Evolutionary conservation across 2,329 filamentous ascomycete species (phyloP), one percentile per base, ranked within the genome.

Genomic region (Stenocarpella maydis): DNA sequence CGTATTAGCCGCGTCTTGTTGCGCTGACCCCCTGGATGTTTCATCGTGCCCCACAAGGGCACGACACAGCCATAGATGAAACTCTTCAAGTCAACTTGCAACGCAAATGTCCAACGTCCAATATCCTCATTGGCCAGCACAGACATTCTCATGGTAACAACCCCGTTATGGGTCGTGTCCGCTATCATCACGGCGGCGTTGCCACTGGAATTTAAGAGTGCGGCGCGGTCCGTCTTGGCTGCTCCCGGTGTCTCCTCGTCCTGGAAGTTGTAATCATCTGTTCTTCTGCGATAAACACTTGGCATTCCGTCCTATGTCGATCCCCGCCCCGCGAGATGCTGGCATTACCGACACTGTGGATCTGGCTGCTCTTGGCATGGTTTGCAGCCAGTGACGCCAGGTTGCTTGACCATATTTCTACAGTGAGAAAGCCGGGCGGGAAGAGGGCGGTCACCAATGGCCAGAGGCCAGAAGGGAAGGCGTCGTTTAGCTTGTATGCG

Each of bases 361-460:
- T 60, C 19, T 65, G 67, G 60, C 26, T 65, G 39, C 64, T 65
- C 24, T 47, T 69, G 21, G 67, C 24, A 19, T 49, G 60, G 49
- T 54, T 69, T n/a, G 50, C 55, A 19, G 60, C 50, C 19, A 69
- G 67, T 14, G 60, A 69, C 41, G 52, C 50, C 24, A 28, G 37
- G 0, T 47, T 69, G 2, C 41, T 47, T 24, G 63, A 64, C 15
- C n/a, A 34, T 2, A 6, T 54, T 1, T 34, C 37, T 17, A n/a
- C 31, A 10, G n/a, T 15, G 14, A 37, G 19, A n/a, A 68, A 53
- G 8, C 17, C 26, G 1, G 24, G 21, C 4, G n/a, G 4, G 4
- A 54, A 41, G 21, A 24, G n/a, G 12, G 1, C 9, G 14, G 17
- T 4, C 4, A 2, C 17, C 3, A 49, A 45, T 31, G 55, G 39